Evolutionary conservation across 2,329 filamentous ascomycete species (phyloP), one percentile per base, ranked within the genome.

Genomic region (Aspergillus sp.): DNA sequence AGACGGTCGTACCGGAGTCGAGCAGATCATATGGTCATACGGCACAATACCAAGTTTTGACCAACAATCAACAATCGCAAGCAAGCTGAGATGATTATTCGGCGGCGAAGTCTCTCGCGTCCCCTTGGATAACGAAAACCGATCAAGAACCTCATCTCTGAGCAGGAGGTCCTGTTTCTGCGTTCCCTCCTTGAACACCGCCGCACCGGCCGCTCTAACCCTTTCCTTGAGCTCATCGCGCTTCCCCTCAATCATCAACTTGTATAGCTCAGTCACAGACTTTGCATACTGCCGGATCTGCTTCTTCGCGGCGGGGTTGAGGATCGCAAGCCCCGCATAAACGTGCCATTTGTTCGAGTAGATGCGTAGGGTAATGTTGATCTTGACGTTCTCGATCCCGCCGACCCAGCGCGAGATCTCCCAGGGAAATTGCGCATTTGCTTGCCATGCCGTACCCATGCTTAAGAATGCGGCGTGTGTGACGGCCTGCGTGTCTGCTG

Each of bases 321-420:
- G 84, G 70, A 99, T 99, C 11, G 96, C 95, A 8, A 99, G 87
- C 0, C 95, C 95, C 19, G 95, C 95, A 75, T 99, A 99, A 57
- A 99, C 95, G 79, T 99, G 96, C 96, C 96, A 99, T 76, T 98
- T 99, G 76, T 97, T 96, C 59, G 89, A 88, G 79, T 98, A 99
- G 78, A 99, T 98, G 67, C 95, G 92, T 64, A 99, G 81, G 66
- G 92, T 98, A 66, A 98, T 87, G 78, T 99, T 99, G 80, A 98
- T 96, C 79, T 99, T 99, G 68, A 98, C 93, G 74, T 99, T 99
- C 76, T 99, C 95, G 69, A 99, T 96, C 52, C 95, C 96, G 58
- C 95, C 95, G 4, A 97, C 86, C 75, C 98, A 99, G 62, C 95
- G 91, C n/a, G 88, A 86, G 47, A 93, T 87, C 69, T 98, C 93